A percentile compares a stretch with the other conserved stretches of the same genome.
Conservation (phyloP, 2,329 filamentous ascomycete species). For the Apiospora aurea region DNA sequence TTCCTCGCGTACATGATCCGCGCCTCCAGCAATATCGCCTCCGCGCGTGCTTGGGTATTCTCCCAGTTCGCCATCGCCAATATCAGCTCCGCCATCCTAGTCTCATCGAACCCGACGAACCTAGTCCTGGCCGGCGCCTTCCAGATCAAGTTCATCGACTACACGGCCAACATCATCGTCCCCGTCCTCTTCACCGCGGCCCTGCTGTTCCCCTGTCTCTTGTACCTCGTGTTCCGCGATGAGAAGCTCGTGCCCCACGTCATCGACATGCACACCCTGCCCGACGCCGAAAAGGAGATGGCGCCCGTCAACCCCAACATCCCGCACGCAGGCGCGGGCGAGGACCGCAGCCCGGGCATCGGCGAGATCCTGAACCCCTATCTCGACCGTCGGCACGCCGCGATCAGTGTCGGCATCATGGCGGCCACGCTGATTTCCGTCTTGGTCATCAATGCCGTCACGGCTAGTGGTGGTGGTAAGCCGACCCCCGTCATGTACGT, state of each 20-base stretch:
- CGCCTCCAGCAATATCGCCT: slow-evolving; percentile 74
- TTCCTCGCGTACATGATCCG: slow-evolving; percentile 81
- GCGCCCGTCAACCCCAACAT: slow-evolving; percentile 77
- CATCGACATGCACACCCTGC: slow-evolving; percentile 73
- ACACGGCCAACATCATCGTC: slow-evolving; percentile 79
- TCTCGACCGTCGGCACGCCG: slow-evolving; percentile 69
- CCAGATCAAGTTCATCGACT: slow-evolving; percentile 73
- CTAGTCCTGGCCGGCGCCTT: slow-evolving; percentile 78
- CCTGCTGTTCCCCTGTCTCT: slow-evolving; percentile 71
- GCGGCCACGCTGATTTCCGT: slow-evolving; percentile 70
- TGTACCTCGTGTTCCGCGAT: slow-evolving; percentile 73
- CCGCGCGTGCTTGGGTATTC: slow-evolving; percentile 76
- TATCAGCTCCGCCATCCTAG: slow-evolving; percentile 76
- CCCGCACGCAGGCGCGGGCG: slow-evolving; percentile 63
- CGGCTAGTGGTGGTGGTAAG: slow-evolving; percentile 53
- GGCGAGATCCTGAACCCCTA: slow-evolving; percentile 80
- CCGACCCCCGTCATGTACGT: slow-evolving; percentile 67
- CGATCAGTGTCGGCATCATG: slow-evolving; percentile 71
- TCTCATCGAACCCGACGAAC: slow-evolving; percentile 81
- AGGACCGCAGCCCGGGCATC: slow-evolving; percentile 59
- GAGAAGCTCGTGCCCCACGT: slow-evolving; percentile 67
- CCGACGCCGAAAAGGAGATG: slow-evolving; percentile 59
- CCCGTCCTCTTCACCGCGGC: slow-evolving; percentile 72
- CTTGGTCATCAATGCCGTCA: slow-evolving; percentile 69
- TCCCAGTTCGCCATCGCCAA: slow-evolving; percentile 77